Base-by-base conservation (phyloP, 2,329 filamentous ascomycete genomes). In the Trichophyton mentagrophytes region DNA sequence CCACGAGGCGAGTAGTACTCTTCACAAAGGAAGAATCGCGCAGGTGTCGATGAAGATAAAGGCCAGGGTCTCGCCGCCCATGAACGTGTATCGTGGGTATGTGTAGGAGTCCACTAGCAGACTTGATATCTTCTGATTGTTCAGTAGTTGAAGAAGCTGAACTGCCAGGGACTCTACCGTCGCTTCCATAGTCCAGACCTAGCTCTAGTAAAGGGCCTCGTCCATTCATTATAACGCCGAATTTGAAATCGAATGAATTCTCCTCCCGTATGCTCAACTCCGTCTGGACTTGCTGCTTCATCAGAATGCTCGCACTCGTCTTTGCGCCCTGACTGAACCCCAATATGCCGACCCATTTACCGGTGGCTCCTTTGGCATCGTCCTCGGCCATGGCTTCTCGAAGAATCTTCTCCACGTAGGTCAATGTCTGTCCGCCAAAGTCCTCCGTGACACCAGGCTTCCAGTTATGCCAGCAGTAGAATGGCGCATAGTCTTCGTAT, bases 291-390 rank as follows among this genome's bases (percentile, higher is more conserved):
- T 64, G 63, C 33, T 64, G 61, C 27, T 60, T 60, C 25, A 79
- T 80, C 44, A 87, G 72, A 63, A 87, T 58, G 63, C 82, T 85
- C 1, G 80, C 81, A 1, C 79, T 79, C 3, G 86, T 67, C 71
- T 84, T 85, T 20, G 82, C 83, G 49, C 85, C 85, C 69, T 87
- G 85, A 58, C 83, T 86, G 70, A 88, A 88, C 0, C 85, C 85
- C 58, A 87, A 66, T 8, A 87, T 64, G 0, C 75, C 85, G 8
- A 85, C 80, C 78, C 82, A 85, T 11, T 77, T 72, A 0, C 85
- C 84, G 0, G 74, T 78, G 1, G 76, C 82, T n/a, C 63, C 63
- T 33, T 27, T 58, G 5, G 27, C n/a, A n/a, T 78, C 78, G 40
- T 64, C 63, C 40, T 59, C 58, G 11, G 6, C 60, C 62, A n/a